A percentile compares a stretch with the other conserved stretches of the same genome.
phyloP scores from a whole-genome alignment of 306 rosid species.

The Canavalia gladiata region DNA sequence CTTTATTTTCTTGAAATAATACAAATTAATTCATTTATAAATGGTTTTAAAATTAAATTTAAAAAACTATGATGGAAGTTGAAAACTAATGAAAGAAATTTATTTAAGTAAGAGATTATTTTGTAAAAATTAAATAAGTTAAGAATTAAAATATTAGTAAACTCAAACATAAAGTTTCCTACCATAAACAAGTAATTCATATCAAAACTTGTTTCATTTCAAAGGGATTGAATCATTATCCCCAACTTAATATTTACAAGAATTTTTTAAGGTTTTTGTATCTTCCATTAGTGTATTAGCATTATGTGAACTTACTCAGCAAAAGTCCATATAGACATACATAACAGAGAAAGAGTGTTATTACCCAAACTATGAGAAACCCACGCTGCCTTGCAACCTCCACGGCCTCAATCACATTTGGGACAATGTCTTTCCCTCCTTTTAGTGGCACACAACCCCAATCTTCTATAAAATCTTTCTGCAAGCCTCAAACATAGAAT shows the following conservation, averaged over 20 bases:
- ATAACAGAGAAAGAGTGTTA: background rate
- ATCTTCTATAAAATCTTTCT: slow-evolving; percentile 78
- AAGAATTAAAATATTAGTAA: too few species aligned
- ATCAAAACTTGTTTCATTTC: background rate
- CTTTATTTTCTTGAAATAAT: too few species aligned
- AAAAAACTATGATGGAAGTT: too few species aligned
- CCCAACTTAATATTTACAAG: background rate
- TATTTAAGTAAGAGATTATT: too few species aligned
- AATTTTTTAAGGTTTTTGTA: too few species aligned
- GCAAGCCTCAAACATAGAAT: slow-evolving; percentile 20
- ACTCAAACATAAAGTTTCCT: background rate
- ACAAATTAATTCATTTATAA: too few species aligned
- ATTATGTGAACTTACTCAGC: background rate
- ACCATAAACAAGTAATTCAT: slow-evolving; percentile 17
- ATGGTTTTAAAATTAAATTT: too few species aligned
- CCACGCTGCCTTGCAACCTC: slow-evolving; percentile 77
- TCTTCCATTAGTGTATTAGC: too few species aligned
- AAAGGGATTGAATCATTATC: background rate
- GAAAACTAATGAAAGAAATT: too few species aligned
- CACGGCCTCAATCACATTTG: slow-evolving; percentile 71
- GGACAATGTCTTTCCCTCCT: slow-evolving; percentile 75
- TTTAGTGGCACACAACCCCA: slow-evolving; percentile 58
- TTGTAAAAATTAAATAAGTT: too few species aligned
- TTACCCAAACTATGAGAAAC: slow-evolving; percentile 79
- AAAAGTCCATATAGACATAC: background rate